These are phyloP conservation scores for Royoungia palumana DNA, from an alignment of 768 basidiomycete species.

Conservation along the genomic window DNA sequence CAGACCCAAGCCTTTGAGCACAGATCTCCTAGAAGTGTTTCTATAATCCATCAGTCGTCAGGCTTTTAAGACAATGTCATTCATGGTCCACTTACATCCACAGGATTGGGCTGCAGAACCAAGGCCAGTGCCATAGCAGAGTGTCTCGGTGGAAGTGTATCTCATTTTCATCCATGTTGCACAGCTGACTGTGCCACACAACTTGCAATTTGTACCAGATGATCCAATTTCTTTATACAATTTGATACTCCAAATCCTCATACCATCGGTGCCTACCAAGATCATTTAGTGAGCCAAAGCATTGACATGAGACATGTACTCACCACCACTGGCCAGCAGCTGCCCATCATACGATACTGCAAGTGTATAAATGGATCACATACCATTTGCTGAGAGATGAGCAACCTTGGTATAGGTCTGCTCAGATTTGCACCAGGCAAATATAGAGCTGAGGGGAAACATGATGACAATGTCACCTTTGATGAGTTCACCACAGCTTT, in stretches of 20 bases:
- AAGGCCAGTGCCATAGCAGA: constrained; percentile 6
- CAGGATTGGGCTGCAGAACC: constrained; percentile 1
- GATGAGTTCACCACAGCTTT: too few relatives aligned
- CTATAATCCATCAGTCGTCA: background rate
- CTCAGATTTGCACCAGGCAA: too few relatives aligned
- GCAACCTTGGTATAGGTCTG: too few relatives aligned
- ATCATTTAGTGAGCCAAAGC: too few relatives aligned
- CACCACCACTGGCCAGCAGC: too few relatives aligned
- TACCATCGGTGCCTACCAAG: background rate
- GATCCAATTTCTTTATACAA: background rate
- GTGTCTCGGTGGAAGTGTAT: background rate
- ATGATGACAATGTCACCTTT: too few relatives aligned
- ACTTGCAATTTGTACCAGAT: background rate
- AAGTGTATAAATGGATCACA: too few relatives aligned
- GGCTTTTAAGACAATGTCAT: too few relatives aligned
- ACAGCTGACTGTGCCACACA: background rate
- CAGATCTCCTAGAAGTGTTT: background rate
- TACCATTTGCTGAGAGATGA: too few relatives aligned
- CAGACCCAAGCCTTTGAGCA: background rate
- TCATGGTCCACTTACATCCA: constrained; percentile 11
- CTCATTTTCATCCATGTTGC: constrained; percentile 2
- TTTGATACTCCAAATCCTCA: background rate
- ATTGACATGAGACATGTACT: too few relatives aligned
- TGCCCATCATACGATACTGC: too few relatives aligned
- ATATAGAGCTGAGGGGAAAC: too few relatives aligned